A percentile compares a stretch with the other conserved stretches of the same genome.
Conservation (phyloP, 2,329 filamentous ascomycete genomes). For the Penicillium brevicompactum region DNA sequence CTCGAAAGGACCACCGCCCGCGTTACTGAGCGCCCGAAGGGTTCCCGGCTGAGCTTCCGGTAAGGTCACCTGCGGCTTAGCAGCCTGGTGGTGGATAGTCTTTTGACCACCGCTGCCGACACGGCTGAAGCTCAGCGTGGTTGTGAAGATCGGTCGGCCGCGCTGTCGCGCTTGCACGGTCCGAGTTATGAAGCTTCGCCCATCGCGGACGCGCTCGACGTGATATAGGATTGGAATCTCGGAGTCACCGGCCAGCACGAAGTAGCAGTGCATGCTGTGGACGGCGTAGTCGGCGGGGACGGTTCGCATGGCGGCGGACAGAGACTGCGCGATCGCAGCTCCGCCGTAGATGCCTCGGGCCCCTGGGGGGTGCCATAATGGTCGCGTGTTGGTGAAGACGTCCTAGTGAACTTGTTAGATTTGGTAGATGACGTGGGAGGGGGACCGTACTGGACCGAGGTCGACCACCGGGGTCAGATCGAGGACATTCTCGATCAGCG, state of each 20-base stretch:
- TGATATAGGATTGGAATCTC: constrained; percentile 90
- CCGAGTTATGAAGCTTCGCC: constrained; percentile 83
- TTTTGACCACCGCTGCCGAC: constrained; percentile 56
- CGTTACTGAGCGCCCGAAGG: constrained; percentile 30
- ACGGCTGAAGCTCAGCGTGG: constrained; percentile 84
- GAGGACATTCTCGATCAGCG: constrained; percentile 84
- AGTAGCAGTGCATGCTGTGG: constrained; percentile 99
- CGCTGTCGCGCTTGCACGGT: constrained; percentile 94
- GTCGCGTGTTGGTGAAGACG: constrained; percentile 92
- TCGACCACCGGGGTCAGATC: constrained; percentile 74
- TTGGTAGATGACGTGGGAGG: constrained; percentile 1
- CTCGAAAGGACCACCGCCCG: constrained; percentile 57
- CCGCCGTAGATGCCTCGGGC: constrained; percentile 94
- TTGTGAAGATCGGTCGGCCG: constrained; percentile 90
- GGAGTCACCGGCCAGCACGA: constrained; percentile 84
- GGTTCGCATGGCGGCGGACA: constrained; percentile 84
- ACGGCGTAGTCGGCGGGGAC: constrained; percentile 77
- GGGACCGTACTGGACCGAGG: constrained; percentile 59
- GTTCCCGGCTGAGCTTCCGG: constrained; percentile 37
- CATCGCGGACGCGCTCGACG: constrained; percentile 90
- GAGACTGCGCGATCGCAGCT: constrained; percentile 87
- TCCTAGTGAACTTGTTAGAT: constrained; percentile 55
- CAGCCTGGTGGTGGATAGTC: constrained; percentile 65
- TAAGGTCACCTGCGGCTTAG: constrained; percentile 57
- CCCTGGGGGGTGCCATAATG: constrained; percentile 87